Conservation (phyloP, 1,139 yeast species). For the Petasospora rhodanensis region DNA sequence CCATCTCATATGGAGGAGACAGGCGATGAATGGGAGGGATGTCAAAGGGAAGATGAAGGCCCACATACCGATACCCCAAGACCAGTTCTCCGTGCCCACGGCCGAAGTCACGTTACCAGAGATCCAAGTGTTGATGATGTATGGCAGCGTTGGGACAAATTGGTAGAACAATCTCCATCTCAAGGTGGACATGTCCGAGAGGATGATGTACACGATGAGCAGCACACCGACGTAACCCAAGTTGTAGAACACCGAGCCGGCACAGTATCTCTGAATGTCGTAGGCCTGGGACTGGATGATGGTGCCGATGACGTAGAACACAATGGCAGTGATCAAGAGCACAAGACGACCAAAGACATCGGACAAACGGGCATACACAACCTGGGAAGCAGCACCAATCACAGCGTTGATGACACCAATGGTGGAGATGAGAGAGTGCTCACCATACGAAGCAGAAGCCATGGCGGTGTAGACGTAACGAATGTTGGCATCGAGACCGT, state of each 20-base stretch:
- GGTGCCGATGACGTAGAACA: constrained; percentile 67
- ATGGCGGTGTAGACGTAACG: constrained; percentile 46
- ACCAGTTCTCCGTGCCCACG: constrained; percentile 45
- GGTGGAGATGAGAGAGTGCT: constrained; percentile 61
- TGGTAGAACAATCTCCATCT: constrained; percentile 67
- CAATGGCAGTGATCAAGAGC: constrained; percentile 46
- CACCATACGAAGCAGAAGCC: constrained; percentile 53
- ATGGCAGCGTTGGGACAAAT: constrained; percentile 64
- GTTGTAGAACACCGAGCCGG: constrained; percentile 68
- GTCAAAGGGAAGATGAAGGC: constrained; percentile 68
- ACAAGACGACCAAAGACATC: constrained; percentile 70
- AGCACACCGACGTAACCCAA: constrained; percentile 67
- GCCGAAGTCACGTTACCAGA: constrained; percentile 50
- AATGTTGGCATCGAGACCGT: constrained; percentile 57
- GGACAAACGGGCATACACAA: constrained; percentile 62
- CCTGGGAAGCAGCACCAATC: constrained; percentile 69
- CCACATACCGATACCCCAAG: constrained; percentile 77
- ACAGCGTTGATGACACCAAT: constrained; percentile 59
- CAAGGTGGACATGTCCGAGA: constrained; percentile 63
- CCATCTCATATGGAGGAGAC: constrained; percentile 52
- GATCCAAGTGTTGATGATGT: constrained; percentile 73
- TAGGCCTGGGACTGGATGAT: constrained; percentile 65
- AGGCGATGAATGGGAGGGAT: constrained; percentile 51
- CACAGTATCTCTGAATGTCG: constrained; percentile 63
- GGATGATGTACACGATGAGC: constrained; percentile 49